These are phyloP conservation scores for Macaranga tanarius DNA, from an alignment of 441 rosid species.

Conservation along the genomic window DNA sequence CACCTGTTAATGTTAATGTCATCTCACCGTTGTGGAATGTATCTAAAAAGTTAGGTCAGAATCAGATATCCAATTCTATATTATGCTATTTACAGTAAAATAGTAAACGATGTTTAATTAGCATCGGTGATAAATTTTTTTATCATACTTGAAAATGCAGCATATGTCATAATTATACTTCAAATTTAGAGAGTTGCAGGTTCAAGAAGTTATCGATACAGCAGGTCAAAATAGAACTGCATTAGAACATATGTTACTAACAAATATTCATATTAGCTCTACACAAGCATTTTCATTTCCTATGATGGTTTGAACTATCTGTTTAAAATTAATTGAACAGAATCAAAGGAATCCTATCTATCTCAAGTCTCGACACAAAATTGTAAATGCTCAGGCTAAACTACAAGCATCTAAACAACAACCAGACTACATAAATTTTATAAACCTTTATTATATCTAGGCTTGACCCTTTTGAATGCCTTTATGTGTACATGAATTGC, in stretches of 20 bases:
- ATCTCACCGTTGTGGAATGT: conserved; percentile 22
- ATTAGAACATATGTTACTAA: neutral
- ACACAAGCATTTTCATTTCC: neutral
- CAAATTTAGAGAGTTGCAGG: conserved; percentile 68
- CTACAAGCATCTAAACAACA: neutral
- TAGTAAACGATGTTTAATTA: too few relatives aligned
- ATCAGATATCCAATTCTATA: neutral
- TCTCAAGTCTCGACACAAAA: neutral
- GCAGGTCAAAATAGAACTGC: neutral
- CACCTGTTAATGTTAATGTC: conserved; percentile 16
- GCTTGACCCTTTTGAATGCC: too few relatives aligned
- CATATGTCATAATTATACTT: too few relatives aligned
- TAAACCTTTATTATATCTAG: neutral
- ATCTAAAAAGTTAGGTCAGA: conserved; percentile 28
- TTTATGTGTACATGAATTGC: too few relatives aligned
- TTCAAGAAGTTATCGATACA: neutral
- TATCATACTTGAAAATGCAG: too few relatives aligned
- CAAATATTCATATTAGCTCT: neutral
- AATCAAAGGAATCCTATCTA: too few relatives aligned
- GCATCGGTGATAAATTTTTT: too few relatives aligned
- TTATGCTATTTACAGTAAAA: too few relatives aligned
- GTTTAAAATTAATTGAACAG: neutral
- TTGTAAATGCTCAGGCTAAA: neutral
- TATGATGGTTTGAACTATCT: neutral
- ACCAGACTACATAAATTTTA: neutral